Evolutionary conservation across 208 protist genomes (phyloP).

Genomic region (Leishmania arabica): DNA sequence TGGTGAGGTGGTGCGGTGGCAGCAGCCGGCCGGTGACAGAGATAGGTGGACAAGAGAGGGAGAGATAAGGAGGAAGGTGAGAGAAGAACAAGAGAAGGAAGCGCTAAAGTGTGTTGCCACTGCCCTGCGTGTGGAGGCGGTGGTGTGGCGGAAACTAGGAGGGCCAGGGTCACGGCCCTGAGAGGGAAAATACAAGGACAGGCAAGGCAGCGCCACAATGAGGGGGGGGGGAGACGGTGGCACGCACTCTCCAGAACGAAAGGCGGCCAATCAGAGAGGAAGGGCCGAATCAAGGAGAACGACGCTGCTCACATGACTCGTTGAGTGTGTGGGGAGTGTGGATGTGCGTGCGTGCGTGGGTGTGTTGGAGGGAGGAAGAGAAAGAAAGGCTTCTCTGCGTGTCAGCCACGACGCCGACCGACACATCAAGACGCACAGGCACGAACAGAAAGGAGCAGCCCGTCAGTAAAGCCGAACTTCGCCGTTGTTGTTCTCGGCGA

Average conservation of each 20-base stretch:
- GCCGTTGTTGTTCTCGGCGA: constrained; percentile 1
- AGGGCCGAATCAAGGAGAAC: background rate
- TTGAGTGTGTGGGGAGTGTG: background rate
- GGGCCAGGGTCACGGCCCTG: background rate
- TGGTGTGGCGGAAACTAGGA: background rate
- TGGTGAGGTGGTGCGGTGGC: background rate
- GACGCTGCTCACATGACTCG: background rate
- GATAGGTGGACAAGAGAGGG: background rate
- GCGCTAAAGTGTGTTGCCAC: background rate
- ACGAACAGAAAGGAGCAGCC: background rate
- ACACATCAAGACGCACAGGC: background rate
- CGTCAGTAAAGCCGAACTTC: background rate
- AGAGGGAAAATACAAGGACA: background rate
- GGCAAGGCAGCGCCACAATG: background rate
- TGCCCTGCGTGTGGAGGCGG: background rate
- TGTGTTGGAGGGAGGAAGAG: background rate
- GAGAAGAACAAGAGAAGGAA: background rate
- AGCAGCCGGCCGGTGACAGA: background rate
- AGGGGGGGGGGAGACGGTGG: background rate
- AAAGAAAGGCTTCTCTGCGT: background rate
- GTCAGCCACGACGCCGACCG: background rate
- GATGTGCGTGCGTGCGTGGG: background rate
- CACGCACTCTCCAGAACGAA: background rate
- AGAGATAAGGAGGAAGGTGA: background rate
- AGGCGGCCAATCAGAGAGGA: background rate